A percentile compares a stretch with the other conserved stretches of the same genome.
Evolutionary conservation across 2,329 filamentous ascomycete genomes (phyloP).

Genomic region (Calonectria leucothoes): DNA sequence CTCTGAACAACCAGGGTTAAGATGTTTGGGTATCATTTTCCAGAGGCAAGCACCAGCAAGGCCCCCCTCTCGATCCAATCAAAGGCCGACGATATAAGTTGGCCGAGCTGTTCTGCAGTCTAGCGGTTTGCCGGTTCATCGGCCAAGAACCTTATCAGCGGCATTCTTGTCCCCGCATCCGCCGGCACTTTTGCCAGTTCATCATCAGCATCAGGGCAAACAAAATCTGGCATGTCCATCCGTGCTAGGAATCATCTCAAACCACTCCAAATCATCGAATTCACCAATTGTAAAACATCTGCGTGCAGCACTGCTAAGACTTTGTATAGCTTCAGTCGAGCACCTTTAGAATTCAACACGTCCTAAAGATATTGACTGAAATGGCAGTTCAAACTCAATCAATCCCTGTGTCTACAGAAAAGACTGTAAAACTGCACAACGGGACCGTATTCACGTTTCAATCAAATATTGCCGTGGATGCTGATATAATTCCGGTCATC

Average conservation of each 20-base stretch:
- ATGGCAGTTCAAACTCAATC: neutral
- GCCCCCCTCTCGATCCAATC: neutral
- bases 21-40: neutral
- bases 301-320: neutral
- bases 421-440: conserved; percentile 35
- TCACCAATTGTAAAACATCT: neutral
- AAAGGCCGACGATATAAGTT: neutral
- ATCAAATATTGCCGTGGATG: conserved; percentile 37
- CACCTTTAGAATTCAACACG: neutral
- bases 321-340: neutral
- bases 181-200: neutral
- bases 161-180: neutral
- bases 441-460: conserved; percentile 38
- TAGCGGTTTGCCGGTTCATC: conserved; percentile 2
- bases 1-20: neutral
- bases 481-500: conserved; percentile 54
- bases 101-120: neutral
- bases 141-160: neutral
- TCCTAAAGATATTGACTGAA: too few relatives aligned
- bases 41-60: neutral
- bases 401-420: neutral
- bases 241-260: neutral
- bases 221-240: neutral
- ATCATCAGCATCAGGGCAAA: neutral
- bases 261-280: neutral